Evolutionary conservation across 495 filamentous ascomycete genomes (phyloP), one percentile per base, ranked within the genome.

Genomic region (Sabuloglossum arenarium): DNA sequence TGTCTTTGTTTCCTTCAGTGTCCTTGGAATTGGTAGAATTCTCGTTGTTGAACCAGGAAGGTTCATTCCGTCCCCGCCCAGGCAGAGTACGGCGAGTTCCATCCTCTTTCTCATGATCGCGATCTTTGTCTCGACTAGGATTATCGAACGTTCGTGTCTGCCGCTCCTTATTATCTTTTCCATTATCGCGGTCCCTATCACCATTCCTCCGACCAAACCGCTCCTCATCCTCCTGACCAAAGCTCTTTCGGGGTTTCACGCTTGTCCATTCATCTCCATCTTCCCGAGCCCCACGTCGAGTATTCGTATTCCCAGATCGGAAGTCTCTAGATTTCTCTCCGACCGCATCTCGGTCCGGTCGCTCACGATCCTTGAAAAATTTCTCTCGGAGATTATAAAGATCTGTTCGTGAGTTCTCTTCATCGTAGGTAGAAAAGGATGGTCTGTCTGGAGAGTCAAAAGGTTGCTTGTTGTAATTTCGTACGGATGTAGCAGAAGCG

Each of bases 401-500:
- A 49, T 71, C 84, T 69, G 63, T 80, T 73, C 61, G 58, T 34
- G 59, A 56, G 16, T 59, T 45, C 42, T 64, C 62, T 14, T 65
- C 56, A 50, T 66, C 66, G 57, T 77, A 58, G 56, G 65, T 71
- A 73, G 29, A 32, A 9, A 28, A 16, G 11, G 25, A 34, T 1
- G 56, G n/a, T 11, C 28, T 31, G n/a, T 59, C 57, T 3, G 53
- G 23, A 32, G 50, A 58, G n/a, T 58, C 51, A 23, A 28, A 25
- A 3, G 29, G 46, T n/a, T n/a, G n/a, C 19, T 79, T 72, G 57
- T 69, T 69, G 56, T 71, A 62, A 58, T 73, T 76, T 68, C 78
- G 66, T 59, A 68, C 60, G 30, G 75, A 69, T 47, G 85, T 86
- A 16, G 86, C 81, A 10, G 89, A 95, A 57, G 85, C 81, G 66